Percentiles rank a stretch among this genome's conserved stretches.
phyloP scores from a whole-genome alignment of 495 filamentous ascomycete genomes.

The Cenococcum geophilum region DNA sequence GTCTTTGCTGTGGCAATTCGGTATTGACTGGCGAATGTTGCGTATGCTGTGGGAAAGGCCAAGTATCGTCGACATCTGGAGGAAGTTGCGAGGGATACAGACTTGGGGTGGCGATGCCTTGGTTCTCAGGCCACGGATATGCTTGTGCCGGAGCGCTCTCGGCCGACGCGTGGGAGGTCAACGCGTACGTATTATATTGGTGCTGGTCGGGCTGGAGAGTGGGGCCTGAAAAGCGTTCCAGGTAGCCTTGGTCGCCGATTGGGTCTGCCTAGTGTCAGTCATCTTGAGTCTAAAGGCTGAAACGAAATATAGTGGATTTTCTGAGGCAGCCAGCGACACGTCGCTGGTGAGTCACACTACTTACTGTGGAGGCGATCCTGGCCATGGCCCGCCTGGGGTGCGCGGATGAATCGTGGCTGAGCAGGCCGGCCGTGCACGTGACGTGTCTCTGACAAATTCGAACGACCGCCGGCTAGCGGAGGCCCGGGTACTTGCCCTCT shows the following conservation, averaged over 20 bases:
- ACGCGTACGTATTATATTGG: constrained; percentile 16
- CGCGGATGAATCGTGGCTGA: neutral
- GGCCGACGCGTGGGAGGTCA: constrained; percentile 7
- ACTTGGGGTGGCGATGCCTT: constrained; percentile 22
- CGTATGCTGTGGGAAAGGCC: constrained; percentile 6
- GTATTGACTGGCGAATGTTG: constrained; percentile 6
- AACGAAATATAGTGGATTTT: constrained; percentile 9
- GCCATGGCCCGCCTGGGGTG: neutral
- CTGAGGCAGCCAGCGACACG: constrained; percentile 3
- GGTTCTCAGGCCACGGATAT: constrained; percentile 10
- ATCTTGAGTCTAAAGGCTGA: constrained; percentile 18
- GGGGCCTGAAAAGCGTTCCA: neutral
- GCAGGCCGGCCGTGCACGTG: neutral
- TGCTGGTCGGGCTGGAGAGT: constrained; percentile 7
- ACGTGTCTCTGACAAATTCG: neutral
- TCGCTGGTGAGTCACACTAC: neutral
- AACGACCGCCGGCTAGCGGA: too few relatives aligned
- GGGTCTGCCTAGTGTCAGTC: constrained; percentile 4
- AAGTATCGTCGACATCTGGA: constrained; percentile 12
- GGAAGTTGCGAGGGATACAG: constrained; percentile 15
- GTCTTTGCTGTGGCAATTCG: constrained; percentile 25
- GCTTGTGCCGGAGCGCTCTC: neutral
- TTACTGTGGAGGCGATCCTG: neutral
- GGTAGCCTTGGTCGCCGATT: constrained; percentile 3
- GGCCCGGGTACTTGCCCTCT: too few relatives aligned